phyloP scores from a whole-genome alignment of 768 basidiomycete species.

The Panus rudis region DNA sequence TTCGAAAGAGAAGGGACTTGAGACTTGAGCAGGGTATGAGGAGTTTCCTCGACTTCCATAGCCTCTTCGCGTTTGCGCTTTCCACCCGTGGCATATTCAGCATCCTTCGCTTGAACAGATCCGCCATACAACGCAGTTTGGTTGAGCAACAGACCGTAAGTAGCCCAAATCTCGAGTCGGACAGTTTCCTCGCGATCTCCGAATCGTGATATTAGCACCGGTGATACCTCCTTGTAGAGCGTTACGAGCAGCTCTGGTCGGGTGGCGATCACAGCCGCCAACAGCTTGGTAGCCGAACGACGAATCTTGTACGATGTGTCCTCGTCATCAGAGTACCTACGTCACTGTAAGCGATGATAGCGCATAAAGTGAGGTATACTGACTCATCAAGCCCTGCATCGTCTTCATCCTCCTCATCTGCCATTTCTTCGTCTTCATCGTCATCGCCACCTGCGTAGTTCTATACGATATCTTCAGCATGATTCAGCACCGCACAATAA shows the following conservation, averaged over 20 bases:
- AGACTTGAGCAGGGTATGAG: constrained; percentile 58
- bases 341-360: constrained; percentile 32
- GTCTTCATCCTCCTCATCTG: constrained; percentile 67
- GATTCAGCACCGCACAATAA: background rate
- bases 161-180: constrained; percentile 84
- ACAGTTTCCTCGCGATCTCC: constrained; percentile 95
- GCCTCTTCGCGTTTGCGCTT: constrained; percentile 76
- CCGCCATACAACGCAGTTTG: constrained; percentile 82
- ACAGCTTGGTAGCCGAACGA: constrained; percentile 85
- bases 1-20: constrained; percentile 80
- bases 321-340: constrained; percentile 98
- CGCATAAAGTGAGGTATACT: constrained; percentile 12
- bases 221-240: constrained; percentile 81
- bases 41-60: constrained; percentile 70
- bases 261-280: constrained; percentile 79
- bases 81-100: constrained; percentile 40
- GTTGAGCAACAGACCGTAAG: constrained; percentile 73
- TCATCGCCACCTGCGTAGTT: constrained; percentile 74
- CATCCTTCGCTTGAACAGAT: constrained; percentile 43
- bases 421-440: constrained; percentile 56
- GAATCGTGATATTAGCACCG: constrained; percentile 85
- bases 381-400: constrained; percentile 76
- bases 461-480: constrained; percentile 25
- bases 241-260: constrained; percentile 79
- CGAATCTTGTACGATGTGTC: constrained; percentile 98